These are phyloP conservation scores for Populus deltoides DNA, from an alignment of 345 rosid species.

Conservation along the genomic window DNA sequence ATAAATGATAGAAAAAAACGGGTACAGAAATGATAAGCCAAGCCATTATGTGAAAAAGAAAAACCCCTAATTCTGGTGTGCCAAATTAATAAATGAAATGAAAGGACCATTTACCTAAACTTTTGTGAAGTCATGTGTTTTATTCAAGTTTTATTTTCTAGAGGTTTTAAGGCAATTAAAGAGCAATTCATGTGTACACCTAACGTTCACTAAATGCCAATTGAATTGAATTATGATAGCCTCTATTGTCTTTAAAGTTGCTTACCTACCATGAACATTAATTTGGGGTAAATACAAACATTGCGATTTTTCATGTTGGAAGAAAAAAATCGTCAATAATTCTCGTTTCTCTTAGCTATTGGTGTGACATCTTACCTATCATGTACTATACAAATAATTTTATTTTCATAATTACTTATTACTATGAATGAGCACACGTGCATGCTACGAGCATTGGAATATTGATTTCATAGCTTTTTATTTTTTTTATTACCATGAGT, in stretches of 20 bases:
- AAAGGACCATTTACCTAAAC: constrained; percentile 28
- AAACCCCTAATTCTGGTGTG: background rate
- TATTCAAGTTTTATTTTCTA: background rate
- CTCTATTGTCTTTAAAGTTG: constrained; percentile 10
- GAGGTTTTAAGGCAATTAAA: constrained; percentile 11
- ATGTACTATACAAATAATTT: background rate
- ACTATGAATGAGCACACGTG: background rate
- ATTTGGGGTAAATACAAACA: background rate
- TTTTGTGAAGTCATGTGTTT: constrained; percentile 1
- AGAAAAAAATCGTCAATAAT: background rate
- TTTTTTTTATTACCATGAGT: too few relatives aligned
- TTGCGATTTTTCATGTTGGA: background rate
- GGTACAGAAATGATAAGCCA: too few relatives aligned
- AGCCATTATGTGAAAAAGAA: background rate
- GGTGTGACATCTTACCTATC: constrained; percentile 15
- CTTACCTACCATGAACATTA: constrained; percentile 22
- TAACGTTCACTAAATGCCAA: constrained; percentile 20
- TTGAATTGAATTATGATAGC: constrained; percentile 4
- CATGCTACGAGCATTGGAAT: too few relatives aligned
- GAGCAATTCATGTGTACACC: constrained; percentile 19
- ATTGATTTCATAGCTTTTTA: too few relatives aligned
- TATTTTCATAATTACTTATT: background rate
- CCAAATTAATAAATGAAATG: background rate
- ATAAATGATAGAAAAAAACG: too few relatives aligned
- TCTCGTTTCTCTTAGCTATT: background rate